phyloP scores from a whole-genome alignment of 2,329 filamentous ascomycete species.

The Alternaria ethzedia region DNA sequence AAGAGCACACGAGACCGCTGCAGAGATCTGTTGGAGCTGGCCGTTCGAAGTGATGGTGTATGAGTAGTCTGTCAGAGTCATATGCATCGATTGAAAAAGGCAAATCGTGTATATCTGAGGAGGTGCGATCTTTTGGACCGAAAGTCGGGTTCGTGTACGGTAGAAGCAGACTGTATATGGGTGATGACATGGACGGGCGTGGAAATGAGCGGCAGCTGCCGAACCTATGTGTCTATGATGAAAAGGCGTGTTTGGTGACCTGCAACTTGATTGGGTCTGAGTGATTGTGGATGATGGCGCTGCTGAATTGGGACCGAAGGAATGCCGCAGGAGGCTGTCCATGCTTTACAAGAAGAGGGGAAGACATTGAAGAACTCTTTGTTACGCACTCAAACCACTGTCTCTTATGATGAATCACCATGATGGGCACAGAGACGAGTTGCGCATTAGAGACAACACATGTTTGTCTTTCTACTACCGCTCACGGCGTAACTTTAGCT shows the following conservation, averaged over 20 bases:
- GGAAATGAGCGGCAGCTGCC: not conserved
- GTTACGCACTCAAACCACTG: not conserved
- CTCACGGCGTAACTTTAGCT: not conserved
- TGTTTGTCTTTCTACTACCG: not conserved
- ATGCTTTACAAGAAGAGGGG: not conserved
- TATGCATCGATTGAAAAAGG: not conserved
- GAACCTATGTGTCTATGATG: not conserved
- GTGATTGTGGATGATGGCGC: not conserved
- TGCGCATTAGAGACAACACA: not conserved
- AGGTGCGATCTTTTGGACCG: not conserved
- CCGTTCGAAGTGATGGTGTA: not conserved
- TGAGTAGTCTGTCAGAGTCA: not conserved
- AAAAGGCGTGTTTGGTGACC: not conserved
- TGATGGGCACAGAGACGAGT: not conserved
- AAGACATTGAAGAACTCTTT: not conserved
- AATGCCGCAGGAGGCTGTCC: not conserved
- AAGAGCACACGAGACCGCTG: not conserved
- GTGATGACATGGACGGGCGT: not conserved
- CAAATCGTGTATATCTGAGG: not conserved
- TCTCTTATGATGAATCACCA: not conserved
- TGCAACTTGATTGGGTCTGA: not conserved
- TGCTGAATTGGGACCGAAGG: not conserved
- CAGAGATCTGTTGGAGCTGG: not conserved
- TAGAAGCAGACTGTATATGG: not conserved
- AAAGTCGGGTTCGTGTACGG: not conserved